Percentiles rank a stretch among this genome's conserved stretches.
phyloP scores from a whole-genome alignment of 139 green algal species.

The Chlamydomonas schloesseri region DNA sequence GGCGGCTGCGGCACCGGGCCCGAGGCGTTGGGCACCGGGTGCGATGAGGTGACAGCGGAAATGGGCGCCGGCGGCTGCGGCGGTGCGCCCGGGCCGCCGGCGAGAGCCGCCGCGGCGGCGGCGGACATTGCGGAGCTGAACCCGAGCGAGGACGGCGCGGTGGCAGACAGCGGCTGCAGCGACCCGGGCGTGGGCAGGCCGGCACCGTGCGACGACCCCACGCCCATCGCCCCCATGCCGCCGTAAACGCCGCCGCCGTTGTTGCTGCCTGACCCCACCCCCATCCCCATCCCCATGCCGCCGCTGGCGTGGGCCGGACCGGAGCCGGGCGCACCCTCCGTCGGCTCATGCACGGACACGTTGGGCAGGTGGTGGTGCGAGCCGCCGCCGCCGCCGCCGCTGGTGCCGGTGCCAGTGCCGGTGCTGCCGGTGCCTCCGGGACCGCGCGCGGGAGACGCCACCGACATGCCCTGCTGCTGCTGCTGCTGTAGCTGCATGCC shows the following conservation, averaged over 20 bases:
- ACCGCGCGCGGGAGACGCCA: too few species aligned
- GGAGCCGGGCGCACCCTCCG: background rate
- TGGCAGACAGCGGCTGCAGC: background rate
- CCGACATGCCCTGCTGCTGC: too few species aligned
- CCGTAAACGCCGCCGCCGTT: too few species aligned
- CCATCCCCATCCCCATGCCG: too few species aligned
- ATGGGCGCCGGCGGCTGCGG: background rate
- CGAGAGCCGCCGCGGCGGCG: background rate
- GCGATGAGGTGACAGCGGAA: background rate
- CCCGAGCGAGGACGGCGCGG: background rate
- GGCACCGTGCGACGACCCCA: background rate
- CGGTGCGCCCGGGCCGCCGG: background rate
- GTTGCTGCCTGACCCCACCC: too few species aligned
- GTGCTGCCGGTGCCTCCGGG: too few species aligned
- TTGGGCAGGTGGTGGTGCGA: conserved; percentile 13
- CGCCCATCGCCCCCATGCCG: background rate
- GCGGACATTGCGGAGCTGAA: background rate
- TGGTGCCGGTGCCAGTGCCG: too few species aligned
- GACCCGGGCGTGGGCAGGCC: too few species aligned
- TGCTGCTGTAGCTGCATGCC: too few species aligned
- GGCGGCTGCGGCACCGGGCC: background rate
- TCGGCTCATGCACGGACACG: background rate
- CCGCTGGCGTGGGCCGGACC: too few species aligned
- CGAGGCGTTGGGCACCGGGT: background rate
- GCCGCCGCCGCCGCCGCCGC: background rate